phyloP scores from a whole-genome alignment of 768 basidiomycete species.

The Lepiota brunneoincarnata region DNA sequence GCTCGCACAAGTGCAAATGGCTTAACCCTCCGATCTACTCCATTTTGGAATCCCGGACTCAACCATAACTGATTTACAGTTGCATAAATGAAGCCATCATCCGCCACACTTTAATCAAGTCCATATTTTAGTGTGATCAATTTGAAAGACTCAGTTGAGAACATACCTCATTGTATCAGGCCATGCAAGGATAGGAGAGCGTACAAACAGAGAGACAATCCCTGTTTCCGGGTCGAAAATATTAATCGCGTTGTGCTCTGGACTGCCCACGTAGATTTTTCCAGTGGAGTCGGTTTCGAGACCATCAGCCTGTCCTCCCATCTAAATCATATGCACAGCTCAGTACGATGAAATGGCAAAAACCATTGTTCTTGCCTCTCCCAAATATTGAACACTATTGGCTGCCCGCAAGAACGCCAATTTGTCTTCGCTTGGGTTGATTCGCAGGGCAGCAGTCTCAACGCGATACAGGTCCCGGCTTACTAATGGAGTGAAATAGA shows the following conservation, averaged over 20 bases:
- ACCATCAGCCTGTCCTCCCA: constrained; percentile 17
- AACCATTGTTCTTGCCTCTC: constrained; percentile 7
- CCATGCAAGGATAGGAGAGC: constrained; percentile 17
- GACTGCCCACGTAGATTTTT: constrained; percentile 16
- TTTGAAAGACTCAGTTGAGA: neutral
- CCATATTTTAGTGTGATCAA: too few relatives aligned
- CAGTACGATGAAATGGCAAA: neutral
- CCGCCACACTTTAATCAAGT: constrained; percentile 9
- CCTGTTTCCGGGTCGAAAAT: constrained; percentile 15
- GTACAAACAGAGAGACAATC: constrained; percentile 13
- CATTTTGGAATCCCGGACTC: constrained; percentile 14
- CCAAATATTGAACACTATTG: constrained; percentile 15
- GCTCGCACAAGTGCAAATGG: constrained; percentile 15
- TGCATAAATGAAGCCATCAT: constrained; percentile 15
- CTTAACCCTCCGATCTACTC: constrained; percentile 14
- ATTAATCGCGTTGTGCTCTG: constrained; percentile 17
- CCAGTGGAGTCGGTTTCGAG: constrained; percentile 16
- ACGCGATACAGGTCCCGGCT: constrained; percentile 15
- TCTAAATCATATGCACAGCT: constrained; percentile 1
- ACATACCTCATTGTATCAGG: constrained; percentile 14
- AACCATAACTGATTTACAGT: constrained; percentile 16
- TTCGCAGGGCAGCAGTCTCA: constrained; percentile 11
- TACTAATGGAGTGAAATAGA: constrained; percentile 14
- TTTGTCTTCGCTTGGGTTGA: constrained; percentile 12
- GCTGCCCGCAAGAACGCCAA: constrained; percentile 12